These are phyloP conservation scores for Coffea canephora DNA, from an alignment of 257 asterid species.

Conservation along the genomic window DNA sequence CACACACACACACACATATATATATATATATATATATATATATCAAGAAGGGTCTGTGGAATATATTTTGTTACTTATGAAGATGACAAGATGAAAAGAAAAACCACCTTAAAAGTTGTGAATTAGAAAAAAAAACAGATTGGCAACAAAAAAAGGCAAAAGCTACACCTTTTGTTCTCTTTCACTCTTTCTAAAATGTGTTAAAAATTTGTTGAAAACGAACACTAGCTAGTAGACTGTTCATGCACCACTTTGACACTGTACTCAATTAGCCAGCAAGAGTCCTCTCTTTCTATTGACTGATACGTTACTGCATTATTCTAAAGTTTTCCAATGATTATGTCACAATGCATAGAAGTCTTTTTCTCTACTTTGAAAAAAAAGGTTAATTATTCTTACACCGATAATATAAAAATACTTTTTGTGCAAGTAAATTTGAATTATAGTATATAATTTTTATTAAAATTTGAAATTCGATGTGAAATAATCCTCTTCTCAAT, in stretches of 20 bases:
- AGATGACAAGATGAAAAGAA: background rate
- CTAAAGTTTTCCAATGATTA: background rate
- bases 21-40: no score
- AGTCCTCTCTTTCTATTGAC: background rate
- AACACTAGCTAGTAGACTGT: background rate
- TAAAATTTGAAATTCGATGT: no score
- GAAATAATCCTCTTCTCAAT: background rate
- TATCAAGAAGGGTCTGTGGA: background rate
- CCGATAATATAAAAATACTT: no score
- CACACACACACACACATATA: no score
- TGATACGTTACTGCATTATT: background rate
- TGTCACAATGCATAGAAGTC: background rate
- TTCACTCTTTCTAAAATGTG: background rate
- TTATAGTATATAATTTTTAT: no score
- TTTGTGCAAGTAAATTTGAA: no score
- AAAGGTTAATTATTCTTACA: background rate
- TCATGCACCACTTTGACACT: background rate
- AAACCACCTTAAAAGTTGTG: background rate
- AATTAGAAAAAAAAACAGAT: background rate
- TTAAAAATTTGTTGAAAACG: background rate
- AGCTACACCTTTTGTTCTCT: background rate
- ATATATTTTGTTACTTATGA: background rate
- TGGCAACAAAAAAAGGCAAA: background rate
- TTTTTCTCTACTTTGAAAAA: background rate
- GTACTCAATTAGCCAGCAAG: background rate